phyloP scores from a whole-genome alignment of 495 filamentous ascomycete species.

The Penicillium dipodomyicola region DNA sequence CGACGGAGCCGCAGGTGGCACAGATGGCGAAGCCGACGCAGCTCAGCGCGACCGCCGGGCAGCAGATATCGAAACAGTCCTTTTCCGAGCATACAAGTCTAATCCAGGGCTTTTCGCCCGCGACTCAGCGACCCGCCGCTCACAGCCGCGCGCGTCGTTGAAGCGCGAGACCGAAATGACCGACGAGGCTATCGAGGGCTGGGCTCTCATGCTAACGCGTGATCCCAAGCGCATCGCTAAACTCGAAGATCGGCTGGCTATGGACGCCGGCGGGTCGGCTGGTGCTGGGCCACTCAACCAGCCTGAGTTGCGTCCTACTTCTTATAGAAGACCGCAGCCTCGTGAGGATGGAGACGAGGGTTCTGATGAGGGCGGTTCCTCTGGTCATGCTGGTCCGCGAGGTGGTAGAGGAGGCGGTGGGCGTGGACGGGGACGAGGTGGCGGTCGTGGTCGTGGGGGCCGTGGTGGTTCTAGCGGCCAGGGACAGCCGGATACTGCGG shows the following conservation, averaged over 20 bases:
- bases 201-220: slow-evolving; percentile 77
- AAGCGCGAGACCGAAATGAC: slow-evolving; percentile 81
- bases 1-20: slow-evolving; percentile 50
- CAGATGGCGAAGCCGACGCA: slow-evolving; percentile 41
- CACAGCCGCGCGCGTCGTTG: slow-evolving; percentile 58
- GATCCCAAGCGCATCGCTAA: slow-evolving; percentile 63
- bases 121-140: slow-evolving; percentile 63
- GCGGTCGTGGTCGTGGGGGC: slow-evolving; percentile 54
- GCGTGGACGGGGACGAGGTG: slow-evolving; percentile 46
- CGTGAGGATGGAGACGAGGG: slow-evolving; percentile 35
- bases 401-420: slow-evolving; percentile 52
- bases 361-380: slow-evolving; percentile 23
- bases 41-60: slow-evolving; percentile 27
- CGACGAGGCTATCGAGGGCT: slow-evolving; percentile 93
- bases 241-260: slow-evolving; percentile 64
- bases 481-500: slow-evolving; percentile 57
- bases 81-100: slow-evolving; percentile 67
- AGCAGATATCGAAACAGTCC: slow-evolving; percentile 40
- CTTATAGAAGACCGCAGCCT: slow-evolving; percentile 46
- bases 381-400: slow-evolving; percentile 47
- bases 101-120: slow-evolving; percentile 64
- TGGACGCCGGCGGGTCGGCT: slow-evolving; percentile 46
- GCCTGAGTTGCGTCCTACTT: slow-evolving; percentile 56
- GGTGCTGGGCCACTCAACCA: slow-evolving; percentile 45
- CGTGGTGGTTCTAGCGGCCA: slow-evolving; percentile 43